These are phyloP conservation scores for Corymbia maculata DNA, from an alignment of 345 rosid genomes.

Conservation along the genomic window DNA sequence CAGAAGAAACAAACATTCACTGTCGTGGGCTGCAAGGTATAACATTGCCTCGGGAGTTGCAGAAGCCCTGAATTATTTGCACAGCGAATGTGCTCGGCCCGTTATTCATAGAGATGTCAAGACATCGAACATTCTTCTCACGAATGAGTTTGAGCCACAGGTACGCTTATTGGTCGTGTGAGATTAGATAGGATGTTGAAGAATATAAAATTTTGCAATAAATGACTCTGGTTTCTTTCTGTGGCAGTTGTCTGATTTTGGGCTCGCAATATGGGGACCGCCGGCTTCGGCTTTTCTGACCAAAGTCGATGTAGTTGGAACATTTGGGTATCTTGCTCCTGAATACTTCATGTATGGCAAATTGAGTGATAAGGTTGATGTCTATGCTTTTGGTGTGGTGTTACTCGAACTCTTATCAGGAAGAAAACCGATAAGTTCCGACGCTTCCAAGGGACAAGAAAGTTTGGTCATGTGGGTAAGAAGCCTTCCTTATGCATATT, in stretches of 20 bases:
- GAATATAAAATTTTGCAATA: background rate
- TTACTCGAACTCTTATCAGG: slow-evolving; percentile 85
- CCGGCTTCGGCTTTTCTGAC: slow-evolving; percentile 44
- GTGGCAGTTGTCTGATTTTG: slow-evolving; percentile 80
- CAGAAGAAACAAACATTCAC: slow-evolving; percentile 12
- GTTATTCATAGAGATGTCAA: slow-evolving; percentile 93
- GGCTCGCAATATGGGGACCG: slow-evolving; percentile 85
- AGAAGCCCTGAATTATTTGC: slow-evolving; percentile 68
- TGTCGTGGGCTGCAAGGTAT: slow-evolving; percentile 64
- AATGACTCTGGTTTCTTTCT: background rate
- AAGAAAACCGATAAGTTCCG: slow-evolving; percentile 57
- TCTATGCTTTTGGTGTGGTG: slow-evolving; percentile 89
- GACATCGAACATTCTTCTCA: slow-evolving; percentile 83
- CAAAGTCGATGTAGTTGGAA: slow-evolving; percentile 67
- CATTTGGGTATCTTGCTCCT: slow-evolving; percentile 97
- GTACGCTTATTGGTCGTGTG: slow-evolving; percentile 13
- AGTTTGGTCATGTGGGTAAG: slow-evolving; percentile 98
- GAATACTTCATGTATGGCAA: slow-evolving; percentile 97
- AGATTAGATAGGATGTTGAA: background rate
- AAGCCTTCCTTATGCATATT: background rate
- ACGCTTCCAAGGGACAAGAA: slow-evolving; percentile 48
- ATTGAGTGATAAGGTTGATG: slow-evolving; percentile 85
- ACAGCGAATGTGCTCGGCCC: slow-evolving; percentile 51
- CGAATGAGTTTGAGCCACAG: slow-evolving; percentile 67
- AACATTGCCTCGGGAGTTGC: slow-evolving; percentile 55